phyloP scores from a whole-genome alignment of 2,329 filamentous ascomycete genomes.

The Colletotrichum somersetense region DNA sequence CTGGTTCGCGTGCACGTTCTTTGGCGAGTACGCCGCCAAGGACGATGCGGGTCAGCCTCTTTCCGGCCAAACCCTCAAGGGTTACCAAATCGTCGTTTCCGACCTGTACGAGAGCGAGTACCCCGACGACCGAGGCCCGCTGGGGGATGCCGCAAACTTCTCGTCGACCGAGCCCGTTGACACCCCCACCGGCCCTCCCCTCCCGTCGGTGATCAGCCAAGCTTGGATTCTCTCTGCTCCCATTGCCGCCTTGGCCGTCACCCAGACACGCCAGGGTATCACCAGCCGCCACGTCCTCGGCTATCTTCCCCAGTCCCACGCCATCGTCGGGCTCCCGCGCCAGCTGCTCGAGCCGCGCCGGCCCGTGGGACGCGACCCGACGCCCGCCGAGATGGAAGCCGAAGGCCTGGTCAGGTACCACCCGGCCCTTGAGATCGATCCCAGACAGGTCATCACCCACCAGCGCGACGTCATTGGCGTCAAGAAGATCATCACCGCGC shows the following conservation, averaged over 20 bases:
- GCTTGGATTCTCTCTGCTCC: slow-evolving; percentile 83
- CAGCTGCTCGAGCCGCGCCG: slow-evolving; percentile 86
- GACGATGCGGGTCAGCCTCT: slow-evolving; percentile 55
- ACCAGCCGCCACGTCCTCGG: slow-evolving; percentile 85
- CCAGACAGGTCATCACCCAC: slow-evolving; percentile 84
- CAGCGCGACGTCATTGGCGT: slow-evolving; percentile 84
- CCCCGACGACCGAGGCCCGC: slow-evolving; percentile 85
- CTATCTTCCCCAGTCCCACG: slow-evolving; percentile 78
- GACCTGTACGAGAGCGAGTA: slow-evolving; percentile 91
- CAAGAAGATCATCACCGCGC: slow-evolving; percentile 77
- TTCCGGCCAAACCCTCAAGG: slow-evolving; percentile 73
- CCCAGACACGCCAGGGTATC: slow-evolving; percentile 92
- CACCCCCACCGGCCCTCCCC: slow-evolving; percentile 64
- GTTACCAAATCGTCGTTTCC: slow-evolving; percentile 86
- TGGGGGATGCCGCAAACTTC: slow-evolving; percentile 77
- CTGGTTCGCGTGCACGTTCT: slow-evolving; percentile 92
- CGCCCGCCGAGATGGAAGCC: slow-evolving; percentile 77
- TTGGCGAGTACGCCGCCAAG: slow-evolving; percentile 69
- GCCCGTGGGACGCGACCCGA: slow-evolving; percentile 87
- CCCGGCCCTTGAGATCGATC: slow-evolving; percentile 85
- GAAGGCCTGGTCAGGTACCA: slow-evolving; percentile 85
- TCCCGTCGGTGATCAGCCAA: slow-evolving; percentile 84
- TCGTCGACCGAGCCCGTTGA: slow-evolving; percentile 80
- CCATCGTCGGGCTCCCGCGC: slow-evolving; percentile 84
- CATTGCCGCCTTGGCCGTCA: slow-evolving; percentile 85